Conservation (phyloP, 1,139 yeast species). For the Eremothecium cymbalariae region DNA sequence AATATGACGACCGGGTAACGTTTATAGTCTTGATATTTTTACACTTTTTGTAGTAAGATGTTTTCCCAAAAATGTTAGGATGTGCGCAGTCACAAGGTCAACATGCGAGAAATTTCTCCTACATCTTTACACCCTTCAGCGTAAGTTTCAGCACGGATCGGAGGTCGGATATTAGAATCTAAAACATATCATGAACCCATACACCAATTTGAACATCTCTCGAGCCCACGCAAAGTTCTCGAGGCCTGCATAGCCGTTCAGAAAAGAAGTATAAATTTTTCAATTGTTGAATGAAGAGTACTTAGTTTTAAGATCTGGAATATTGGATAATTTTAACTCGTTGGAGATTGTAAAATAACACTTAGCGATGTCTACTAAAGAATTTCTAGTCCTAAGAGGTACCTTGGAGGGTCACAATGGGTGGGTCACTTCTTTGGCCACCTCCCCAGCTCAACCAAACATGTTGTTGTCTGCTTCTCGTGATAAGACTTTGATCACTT, state of each 20-base stretch:
- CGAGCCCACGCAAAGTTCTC: conserved; percentile 3
- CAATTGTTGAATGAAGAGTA: not conserved
- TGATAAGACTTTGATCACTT: conserved; percentile 96
- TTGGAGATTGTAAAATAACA: conserved; percentile 1
- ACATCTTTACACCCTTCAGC: conserved; percentile 14
- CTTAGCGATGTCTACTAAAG: conserved; percentile 41
- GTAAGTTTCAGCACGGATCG: conserved; percentile 22
- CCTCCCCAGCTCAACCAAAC: conserved; percentile 98
- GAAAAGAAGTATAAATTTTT: conserved; percentile 4
- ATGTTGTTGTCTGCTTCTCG: conserved; percentile 97
- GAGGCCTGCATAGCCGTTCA: conserved; percentile 3
- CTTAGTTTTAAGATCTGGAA: not conserved
- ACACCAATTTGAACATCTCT: no score
- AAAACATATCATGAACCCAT: not conserved
- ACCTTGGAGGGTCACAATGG: conserved; percentile 92
- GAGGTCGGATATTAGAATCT: conserved; percentile 2
- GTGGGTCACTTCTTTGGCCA: conserved; percentile 98
- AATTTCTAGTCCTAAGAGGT: conserved; percentile 93
- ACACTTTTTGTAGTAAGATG: not conserved
- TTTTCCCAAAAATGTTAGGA: conserved; percentile 12
- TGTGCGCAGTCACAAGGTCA: conserved; percentile 11
- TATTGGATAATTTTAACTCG: not conserved
- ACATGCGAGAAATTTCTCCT: conserved; percentile 18
- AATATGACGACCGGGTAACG: not conserved
- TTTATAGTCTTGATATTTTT: not conserved